A percentile compares a stretch with the other conserved stretches of the same genome.
These are phyloP conservation scores for Russula brevipes DNA, from an alignment of 768 basidiomycete species.

Conservation along the genomic window DNA sequence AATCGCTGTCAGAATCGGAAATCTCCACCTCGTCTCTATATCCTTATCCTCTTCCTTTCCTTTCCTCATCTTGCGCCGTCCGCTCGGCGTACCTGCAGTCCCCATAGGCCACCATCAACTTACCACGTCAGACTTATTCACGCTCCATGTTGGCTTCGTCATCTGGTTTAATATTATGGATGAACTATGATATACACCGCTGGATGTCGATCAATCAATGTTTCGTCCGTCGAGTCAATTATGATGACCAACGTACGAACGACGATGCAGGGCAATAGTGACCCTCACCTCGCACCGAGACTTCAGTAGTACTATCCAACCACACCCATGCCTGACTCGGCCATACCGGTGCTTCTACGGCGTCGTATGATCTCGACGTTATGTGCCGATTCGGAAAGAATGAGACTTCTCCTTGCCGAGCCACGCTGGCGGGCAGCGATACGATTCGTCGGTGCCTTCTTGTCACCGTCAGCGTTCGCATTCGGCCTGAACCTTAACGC, in stretches of 20 bases:
- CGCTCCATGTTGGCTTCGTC: neutral
- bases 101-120: neutral
- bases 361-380: conserved; percentile 24
- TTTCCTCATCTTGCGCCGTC: conserved; percentile 11
- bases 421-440: conserved; percentile 10
- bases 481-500: conserved; percentile 29
- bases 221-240: neutral
- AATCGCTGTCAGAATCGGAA: conserved; percentile 24
- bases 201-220: neutral
- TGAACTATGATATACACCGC: conserved; percentile 2
- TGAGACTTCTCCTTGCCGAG: conserved; percentile 20
- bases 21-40: conserved; percentile 18
- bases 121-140: neutral
- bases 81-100: neutral
- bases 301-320: conserved; percentile 12
- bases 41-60: conserved; percentile 8
- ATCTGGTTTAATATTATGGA: conserved; percentile 1
- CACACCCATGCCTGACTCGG: conserved; percentile 16
- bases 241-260: neutral
- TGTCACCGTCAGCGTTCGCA: conserved; percentile 7
- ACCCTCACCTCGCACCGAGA: conserved; percentile 6
- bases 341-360: conserved; percentile 22
- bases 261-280: neutral
- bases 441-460: conserved; percentile 12
- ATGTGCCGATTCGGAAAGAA: conserved; percentile 28